A percentile compares a stretch with the other conserved stretches of the same genome.
These are phyloP conservation scores for Prosopis cineraria DNA, from an alignment of 306 rosid genomes.

Conservation along the genomic window DNA sequence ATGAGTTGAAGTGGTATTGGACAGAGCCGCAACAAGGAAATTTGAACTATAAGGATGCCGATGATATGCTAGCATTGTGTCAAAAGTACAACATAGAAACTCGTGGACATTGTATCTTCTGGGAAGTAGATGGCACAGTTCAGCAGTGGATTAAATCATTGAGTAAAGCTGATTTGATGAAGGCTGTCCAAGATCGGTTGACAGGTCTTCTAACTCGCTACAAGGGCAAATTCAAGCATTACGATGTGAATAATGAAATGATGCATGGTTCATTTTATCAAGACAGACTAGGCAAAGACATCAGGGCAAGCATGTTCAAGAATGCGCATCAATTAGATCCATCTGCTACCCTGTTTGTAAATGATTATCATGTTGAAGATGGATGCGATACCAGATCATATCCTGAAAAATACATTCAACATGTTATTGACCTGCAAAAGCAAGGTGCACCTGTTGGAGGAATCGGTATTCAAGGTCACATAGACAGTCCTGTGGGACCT, in stretches of 20 bases:
- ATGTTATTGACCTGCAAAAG: conserved; percentile 67
- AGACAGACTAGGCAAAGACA: conserved; percentile 72
- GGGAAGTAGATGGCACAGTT: conserved; percentile 82
- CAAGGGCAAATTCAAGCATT: conserved; percentile 86
- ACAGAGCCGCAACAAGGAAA: conserved; percentile 86
- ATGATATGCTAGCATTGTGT: conserved; percentile 74
- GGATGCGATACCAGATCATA: conserved; percentile 73
- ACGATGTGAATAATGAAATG: conserved; percentile 98
- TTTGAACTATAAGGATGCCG: conserved; percentile 84
- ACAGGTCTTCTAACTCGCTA: conserved; percentile 69
- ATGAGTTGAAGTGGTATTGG: conserved; percentile 98
- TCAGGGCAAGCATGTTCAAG: conserved; percentile 89
- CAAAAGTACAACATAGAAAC: conserved; percentile 61
- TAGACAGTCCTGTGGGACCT: conserved; percentile 89
- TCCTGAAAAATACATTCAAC: conserved; percentile 83
- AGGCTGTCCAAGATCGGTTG: conserved; percentile 80
- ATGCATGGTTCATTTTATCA: conserved; percentile 91
- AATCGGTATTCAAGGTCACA: conserved; percentile 92
- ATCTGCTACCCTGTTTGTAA: conserved; percentile 71
- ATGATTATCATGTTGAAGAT: conserved; percentile 94
- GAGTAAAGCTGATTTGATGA: conserved; percentile 61
- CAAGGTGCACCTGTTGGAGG: conserved; percentile 93
- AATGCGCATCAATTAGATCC: conserved; percentile 72
- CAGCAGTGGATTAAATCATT: conserved; percentile 81
- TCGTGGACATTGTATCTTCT: conserved; percentile 95